Percentiles rank a stretch among this genome's conserved stretches.
phyloP scores from a whole-genome alignment of 306 rosid genomes.

The Myrica gale region DNA sequence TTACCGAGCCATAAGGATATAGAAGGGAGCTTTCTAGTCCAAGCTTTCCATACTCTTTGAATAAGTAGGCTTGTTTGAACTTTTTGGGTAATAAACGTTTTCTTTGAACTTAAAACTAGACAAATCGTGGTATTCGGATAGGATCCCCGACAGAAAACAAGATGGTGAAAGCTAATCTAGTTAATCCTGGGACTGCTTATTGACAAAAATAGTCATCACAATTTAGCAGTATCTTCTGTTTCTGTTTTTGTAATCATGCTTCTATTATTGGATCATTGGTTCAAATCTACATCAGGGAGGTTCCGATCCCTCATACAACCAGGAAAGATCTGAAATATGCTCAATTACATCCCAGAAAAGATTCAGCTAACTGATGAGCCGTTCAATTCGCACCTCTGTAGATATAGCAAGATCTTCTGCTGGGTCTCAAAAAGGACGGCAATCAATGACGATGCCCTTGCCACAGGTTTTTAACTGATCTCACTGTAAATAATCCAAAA shows the following conservation, averaged over 20 bases:
- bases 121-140: not conserved
- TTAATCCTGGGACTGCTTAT: not conserved
- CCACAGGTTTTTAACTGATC: not conserved
- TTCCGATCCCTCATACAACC: too few relatives aligned
- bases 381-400: too few relatives aligned
- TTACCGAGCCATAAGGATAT: not conserved
- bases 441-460: not conserved
- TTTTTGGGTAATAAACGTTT: too few relatives aligned
- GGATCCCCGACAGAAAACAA: not conserved
- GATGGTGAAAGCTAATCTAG: not conserved
- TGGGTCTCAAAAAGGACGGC: not conserved
- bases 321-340: too few relatives aligned
- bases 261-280: too few relatives aligned
- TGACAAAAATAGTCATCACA: not conserved
- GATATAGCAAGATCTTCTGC: too few relatives aligned
- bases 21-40: not conserved
- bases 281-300: too few relatives aligned
- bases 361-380: too few relatives aligned
- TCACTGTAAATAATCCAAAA: not conserved
- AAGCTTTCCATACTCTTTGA: not conserved
- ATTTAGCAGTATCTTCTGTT: not conserved
- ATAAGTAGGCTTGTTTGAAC: not conserved
- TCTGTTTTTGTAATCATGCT: too few relatives aligned
- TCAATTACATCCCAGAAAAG: too few relatives aligned
- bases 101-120: not conserved